Evolutionary conservation across 805 yeast genomes (phyloP), one percentile per base, ranked within the genome.

Genomic region (Huiozyma naganishii): DNA sequence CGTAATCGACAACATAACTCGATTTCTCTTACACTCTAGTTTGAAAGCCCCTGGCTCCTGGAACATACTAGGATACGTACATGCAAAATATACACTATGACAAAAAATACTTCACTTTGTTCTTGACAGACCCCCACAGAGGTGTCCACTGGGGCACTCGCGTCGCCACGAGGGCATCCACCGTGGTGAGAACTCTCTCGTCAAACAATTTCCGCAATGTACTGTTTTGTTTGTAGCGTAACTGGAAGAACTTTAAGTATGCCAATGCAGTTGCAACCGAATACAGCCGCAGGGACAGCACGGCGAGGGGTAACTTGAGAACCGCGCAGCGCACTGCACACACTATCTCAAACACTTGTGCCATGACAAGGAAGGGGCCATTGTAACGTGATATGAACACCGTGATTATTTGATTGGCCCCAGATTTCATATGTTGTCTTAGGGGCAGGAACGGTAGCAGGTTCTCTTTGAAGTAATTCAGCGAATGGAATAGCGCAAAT

Each of bases 401-500:
- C 6, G 53, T 51, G 37, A 71, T 66, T 5, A 47, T 35, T 6
- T 49, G 44, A 56, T 67, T 53, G 48, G 55, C 36, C 51, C 58
- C 45, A 59, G 32, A 60, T 45, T 53, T 62, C 36, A 41, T 51
- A 27, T 42, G 52, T 32, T 44, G 51, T 42, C 48, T 34, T 17
- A 54, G 37, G 2, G 81, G 78, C 38, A 70, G 54, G 39, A 68
- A 64, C 42, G 82, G 81, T 45, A 80, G 64, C 46, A 81, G 57
- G 51, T 68, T 67, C 41, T 71, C 70, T 55, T 74, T 77, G 52
- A 73, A 61, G 61, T 80, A 82, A 37, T 73, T 71, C 54, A 79
- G 67, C 6, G 76, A 72, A 63, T 82, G 88, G 70, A 80, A 81
- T 2, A 73, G 47, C 5, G 86, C 78, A 60, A 72, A 82, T 41